phyloP scores from a whole-genome alignment of 2,329 filamentous ascomycete species.

The Aphanoascus verrucosus region DNA sequence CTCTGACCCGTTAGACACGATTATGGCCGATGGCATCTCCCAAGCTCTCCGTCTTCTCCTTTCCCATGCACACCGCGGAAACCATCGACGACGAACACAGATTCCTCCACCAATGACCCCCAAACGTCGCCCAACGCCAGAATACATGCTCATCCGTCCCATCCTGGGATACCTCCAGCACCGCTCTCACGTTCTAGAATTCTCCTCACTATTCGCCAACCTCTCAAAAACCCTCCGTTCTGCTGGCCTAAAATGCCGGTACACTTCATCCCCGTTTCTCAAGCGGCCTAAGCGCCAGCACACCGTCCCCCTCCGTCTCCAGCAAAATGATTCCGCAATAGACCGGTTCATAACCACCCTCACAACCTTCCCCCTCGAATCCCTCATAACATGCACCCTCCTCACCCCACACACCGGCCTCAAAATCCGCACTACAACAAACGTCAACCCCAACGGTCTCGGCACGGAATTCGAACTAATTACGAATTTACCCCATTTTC shows the following conservation, averaged over 20 bases:
- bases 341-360: slow-evolving; percentile 37
- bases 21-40: slow-evolving; percentile 54
- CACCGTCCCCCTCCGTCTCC: too few species aligned
- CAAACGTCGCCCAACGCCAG: slow-evolving; percentile 39
- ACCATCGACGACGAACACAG: slow-evolving; percentile 55
- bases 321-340: too few species aligned
- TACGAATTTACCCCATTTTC: slow-evolving; percentile 25
- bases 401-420: slow-evolving; percentile 27
- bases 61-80: slow-evolving; percentile 66
- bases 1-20: slow-evolving; percentile 19
- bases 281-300: background rate
- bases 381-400: slow-evolving; percentile 32
- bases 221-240: slow-evolving; percentile 25
- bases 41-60: slow-evolving; percentile 65
- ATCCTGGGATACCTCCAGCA: slow-evolving; percentile 47
- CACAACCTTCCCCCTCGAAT: slow-evolving; percentile 35
- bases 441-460: slow-evolving; percentile 23
- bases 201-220: slow-evolving; percentile 27
- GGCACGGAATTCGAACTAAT: slow-evolving; percentile 33
- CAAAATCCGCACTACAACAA: slow-evolving; percentile 31
- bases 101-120: slow-evolving; percentile 48
- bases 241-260: slow-evolving; percentile 25
- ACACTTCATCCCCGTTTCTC: slow-evolving; percentile 16
- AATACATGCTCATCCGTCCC: slow-evolving; percentile 50
- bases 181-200: slow-evolving; percentile 25